Percentiles rank a stretch among this genome's conserved stretches.
Evolutionary conservation across 768 basidiomycete genomes (phyloP).

Genomic region (Lanmaoa rubissima): DNA sequence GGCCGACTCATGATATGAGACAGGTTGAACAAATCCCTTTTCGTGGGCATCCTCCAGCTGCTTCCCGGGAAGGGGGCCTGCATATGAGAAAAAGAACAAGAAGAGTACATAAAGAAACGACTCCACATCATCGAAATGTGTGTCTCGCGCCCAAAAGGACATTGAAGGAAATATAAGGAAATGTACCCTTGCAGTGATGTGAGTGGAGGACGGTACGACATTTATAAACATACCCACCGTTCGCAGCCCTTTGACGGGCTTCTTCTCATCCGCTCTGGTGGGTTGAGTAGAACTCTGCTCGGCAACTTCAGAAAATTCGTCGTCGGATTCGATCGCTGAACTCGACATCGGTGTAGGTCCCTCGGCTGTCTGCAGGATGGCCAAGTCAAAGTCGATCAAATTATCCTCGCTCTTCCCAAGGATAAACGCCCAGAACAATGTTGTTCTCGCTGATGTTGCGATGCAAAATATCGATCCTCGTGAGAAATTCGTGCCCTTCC

Average conservation of each 20-base stretch:
- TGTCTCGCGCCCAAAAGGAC: constrained; percentile 2
- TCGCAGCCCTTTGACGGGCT: not conserved
- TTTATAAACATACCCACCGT: no score
- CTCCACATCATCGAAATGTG: constrained; percentile 12
- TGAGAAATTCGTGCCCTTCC: constrained; percentile 18
- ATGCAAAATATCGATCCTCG: constrained; percentile 26
- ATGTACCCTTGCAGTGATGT: not conserved
- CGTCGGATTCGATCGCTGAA: no score
- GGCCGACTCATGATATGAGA: constrained; percentile 9
- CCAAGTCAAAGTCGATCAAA: constrained; percentile 32
- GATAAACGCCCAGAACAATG: constrained; percentile 26
- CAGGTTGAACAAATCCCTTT: not conserved
- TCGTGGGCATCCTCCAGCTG: not conserved
- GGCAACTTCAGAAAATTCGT: no score
- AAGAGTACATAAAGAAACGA: constrained; percentile 18
- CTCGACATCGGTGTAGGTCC: not conserved
- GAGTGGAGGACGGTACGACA: no score
- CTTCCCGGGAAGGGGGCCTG: not conserved
- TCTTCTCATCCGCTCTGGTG: not conserved
- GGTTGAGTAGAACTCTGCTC: no score
- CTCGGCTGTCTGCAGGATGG: not conserved
- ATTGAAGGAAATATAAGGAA: constrained; percentile 12
- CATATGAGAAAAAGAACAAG: constrained; percentile 14
- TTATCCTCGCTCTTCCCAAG: constrained; percentile 22
- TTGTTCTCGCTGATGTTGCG: constrained; percentile 36